Evolutionary conservation across 257 asterid genomes (phyloP).

Genomic region (Galeopsis tetrahit): DNA sequence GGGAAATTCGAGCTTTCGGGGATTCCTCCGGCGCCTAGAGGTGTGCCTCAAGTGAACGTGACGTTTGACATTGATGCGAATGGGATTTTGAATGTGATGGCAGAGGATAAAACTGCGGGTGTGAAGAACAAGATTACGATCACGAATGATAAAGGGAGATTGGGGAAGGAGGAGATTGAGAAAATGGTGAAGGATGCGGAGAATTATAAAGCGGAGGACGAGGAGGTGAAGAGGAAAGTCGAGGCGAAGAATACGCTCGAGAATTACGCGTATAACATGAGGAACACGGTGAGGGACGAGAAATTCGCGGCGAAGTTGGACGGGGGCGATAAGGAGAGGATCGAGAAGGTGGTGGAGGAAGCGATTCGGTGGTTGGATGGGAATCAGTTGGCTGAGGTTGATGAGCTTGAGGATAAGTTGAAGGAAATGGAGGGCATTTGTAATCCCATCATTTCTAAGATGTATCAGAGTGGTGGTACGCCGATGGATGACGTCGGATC

Average conservation of each 20-base stretch:
- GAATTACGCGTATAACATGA: conserved; percentile 61
- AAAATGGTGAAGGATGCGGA: conserved; percentile 65
- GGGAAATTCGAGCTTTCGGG: conserved; percentile 62
- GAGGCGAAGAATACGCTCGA: conserved; percentile 57
- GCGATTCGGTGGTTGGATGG: conserved; percentile 56
- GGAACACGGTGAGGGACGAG: conserved; percentile 67
- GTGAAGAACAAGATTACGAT: conserved; percentile 63
- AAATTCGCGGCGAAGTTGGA: conserved; percentile 50
- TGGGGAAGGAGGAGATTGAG: conserved; percentile 58
- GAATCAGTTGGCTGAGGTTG: conserved; percentile 67
- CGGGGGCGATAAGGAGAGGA: conserved; percentile 41
- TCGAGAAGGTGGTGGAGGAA: conserved; percentile 56
- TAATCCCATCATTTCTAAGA: conserved; percentile 57
- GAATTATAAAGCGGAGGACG: conserved; percentile 61
- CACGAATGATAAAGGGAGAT: conserved; percentile 59
- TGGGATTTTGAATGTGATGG: conserved; percentile 53
- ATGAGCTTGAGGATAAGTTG: conserved; percentile 61
- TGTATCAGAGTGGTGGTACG: conserved; percentile 50
- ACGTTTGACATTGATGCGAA: conserved; percentile 59
- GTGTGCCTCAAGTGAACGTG: conserved; percentile 61
- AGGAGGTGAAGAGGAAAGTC: conserved; percentile 62
- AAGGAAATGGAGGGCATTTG: conserved; percentile 58
- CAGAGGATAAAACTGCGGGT: conserved; percentile 61
- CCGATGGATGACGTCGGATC: conserved; percentile 38
- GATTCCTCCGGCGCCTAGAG: conserved; percentile 66